Conservation (phyloP, 176 grass and related monocot genomes). For the Aegilops speltoides region DNA sequence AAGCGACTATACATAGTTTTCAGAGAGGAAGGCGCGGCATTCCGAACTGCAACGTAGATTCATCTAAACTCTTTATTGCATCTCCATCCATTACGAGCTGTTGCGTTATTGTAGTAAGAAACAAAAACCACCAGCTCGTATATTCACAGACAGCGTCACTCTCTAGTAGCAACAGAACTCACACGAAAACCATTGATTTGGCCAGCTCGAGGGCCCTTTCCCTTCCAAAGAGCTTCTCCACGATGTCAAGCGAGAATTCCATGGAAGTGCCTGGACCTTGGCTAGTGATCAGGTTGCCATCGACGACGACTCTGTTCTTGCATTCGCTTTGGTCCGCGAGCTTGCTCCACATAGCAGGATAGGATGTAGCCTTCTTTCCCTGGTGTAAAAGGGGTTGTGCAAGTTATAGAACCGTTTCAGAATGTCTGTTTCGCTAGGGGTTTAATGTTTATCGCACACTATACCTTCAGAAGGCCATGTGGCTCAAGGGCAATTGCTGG, state of each 20-base stretch:
- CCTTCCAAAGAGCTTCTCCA: constrained; percentile 66
- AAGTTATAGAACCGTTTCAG: neutral
- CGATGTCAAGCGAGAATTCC: constrained; percentile 62
- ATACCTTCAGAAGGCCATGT: constrained; percentile 72
- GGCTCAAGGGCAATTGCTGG: constrained; percentile 72
- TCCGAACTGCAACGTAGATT: neutral
- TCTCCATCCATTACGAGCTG: neutral
- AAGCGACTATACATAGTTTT: neutral
- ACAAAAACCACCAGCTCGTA: neutral
- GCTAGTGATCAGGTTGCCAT: constrained; percentile 79
- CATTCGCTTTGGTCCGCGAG: constrained; percentile 65
- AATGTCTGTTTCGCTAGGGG: neutral
- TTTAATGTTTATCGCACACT: neutral
- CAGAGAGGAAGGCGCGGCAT: neutral
- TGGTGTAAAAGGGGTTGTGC: neutral
- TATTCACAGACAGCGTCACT: constrained; percentile 37
- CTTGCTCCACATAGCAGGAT: constrained; percentile 68
- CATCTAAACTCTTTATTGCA: constrained; percentile 27
- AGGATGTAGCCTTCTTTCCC: constrained; percentile 80
- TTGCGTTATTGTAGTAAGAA: neutral
- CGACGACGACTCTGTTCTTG: constrained; percentile 61
- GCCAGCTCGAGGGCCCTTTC: constrained; percentile 59
- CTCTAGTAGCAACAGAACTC: constrained; percentile 8
- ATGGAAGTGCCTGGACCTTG: constrained; percentile 71
- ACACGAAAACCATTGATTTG: constrained; percentile 57